Evolutionary conservation across 192 early-diverging fungal species (phyloP), one percentile per base, ranked within the genome.

Genomic region (Coemansia brasiliensis): DNA sequence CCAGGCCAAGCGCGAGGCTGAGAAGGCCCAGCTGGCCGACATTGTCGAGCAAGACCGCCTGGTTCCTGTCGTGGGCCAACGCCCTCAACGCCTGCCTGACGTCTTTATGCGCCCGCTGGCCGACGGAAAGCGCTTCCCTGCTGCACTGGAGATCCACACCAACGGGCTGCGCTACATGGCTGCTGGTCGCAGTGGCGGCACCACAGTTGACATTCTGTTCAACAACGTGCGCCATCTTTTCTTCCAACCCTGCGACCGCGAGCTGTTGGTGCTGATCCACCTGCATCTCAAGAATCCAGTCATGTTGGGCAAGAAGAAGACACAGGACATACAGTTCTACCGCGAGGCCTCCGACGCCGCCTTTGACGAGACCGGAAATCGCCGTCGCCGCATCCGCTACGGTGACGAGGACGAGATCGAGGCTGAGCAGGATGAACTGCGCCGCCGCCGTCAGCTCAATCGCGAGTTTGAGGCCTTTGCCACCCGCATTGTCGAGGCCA

Each of bases 351-450:
- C 91, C 2, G 97, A 99, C 54, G 90, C 90, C 2, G 86, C 87
- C 42, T 95, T 92, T 72, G 95, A 99, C 69, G 97, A 99, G 79
- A 99, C 97, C 20, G 94, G 94, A 55, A 96, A 95, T 66, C 86
- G 92, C 25, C 84, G 89, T 25, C 87, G 92, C 42, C 83, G 83
- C 64, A 83, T 86, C 61, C 88, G 89, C 51, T 96, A 98, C 63
- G 95, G 94, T 55, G 97, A 99, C 69, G 97, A 99, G 69, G 97
- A 99, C 80, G 97, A 99, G 74, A 81, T 98, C 59, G 90, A 91
- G 20, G 87, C 90, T 21, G 97, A 99, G 78, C 89, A 95, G 65
- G 95, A 98, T 69, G 95, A 98, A 66, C 83, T 94, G 44, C 82
- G 87, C 38, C 88, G 91, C 35, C 86, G 95, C 40, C 82, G 81